Evolutionary conservation across 2,329 filamentous ascomycete species (phyloP).

Genomic region (Canariomyces notabilis): DNA sequence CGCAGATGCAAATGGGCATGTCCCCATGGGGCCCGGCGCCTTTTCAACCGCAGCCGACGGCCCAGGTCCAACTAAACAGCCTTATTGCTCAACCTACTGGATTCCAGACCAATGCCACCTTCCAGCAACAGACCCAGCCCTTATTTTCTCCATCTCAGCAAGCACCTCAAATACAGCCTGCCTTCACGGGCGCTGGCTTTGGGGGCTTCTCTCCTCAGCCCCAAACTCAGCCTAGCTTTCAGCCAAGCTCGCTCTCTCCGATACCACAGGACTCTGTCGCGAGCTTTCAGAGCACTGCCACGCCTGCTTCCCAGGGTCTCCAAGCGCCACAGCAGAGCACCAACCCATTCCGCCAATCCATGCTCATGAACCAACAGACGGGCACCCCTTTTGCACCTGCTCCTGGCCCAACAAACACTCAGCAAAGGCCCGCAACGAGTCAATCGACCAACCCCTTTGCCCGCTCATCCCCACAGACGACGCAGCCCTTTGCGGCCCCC

Average conservation of each 20-base stretch:
- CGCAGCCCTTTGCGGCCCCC: conserved; percentile 35
- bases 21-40: conserved; percentile 33
- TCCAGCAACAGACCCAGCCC: conserved; percentile 32
- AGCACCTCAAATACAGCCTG: conserved; percentile 41
- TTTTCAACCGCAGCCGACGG: conserved; percentile 33
- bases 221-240: conserved; percentile 58
- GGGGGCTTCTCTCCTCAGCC: conserved; percentile 75
- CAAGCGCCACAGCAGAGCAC: conserved; percentile 59
- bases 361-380: conserved; percentile 58
- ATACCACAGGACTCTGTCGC: conserved; percentile 55
- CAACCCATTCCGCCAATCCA: conserved; percentile 92
- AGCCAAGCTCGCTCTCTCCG: conserved; percentile 46
- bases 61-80: conserved; percentile 39
- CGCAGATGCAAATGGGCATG: conserved; percentile 33
- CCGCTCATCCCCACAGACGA: conserved; percentile 50
- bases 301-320: conserved; percentile 39
- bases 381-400: conserved; percentile 17
- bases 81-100: conserved; percentile 38
- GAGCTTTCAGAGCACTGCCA: conserved; percentile 45
- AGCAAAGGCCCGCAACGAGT: conserved; percentile 38
- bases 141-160: conserved; percentile 35
- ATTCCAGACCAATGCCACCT: conserved; percentile 39
- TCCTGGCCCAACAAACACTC: conserved; percentile 5
- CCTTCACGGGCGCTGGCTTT: conserved; percentile 69
- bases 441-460: conserved; percentile 87